These are phyloP conservation scores for Saccharomyces pastorianus DNA, from an alignment of 1,139 yeast species.

Conservation along the genomic window DNA sequence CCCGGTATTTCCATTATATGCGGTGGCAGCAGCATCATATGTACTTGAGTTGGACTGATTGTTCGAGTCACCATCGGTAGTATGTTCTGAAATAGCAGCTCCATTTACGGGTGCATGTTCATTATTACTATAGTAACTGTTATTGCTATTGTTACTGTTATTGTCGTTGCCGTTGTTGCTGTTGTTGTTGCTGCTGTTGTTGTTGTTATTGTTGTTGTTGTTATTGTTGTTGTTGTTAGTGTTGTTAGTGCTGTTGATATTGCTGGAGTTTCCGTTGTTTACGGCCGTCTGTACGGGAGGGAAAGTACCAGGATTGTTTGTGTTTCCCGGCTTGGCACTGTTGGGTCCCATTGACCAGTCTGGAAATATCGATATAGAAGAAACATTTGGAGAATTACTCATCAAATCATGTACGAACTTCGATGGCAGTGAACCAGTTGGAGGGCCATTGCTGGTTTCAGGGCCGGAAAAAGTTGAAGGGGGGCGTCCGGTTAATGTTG, in stretches of 20 bases:
- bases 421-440: slow-evolving; percentile 26
- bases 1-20: slow-evolving; percentile 25
- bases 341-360: slow-evolving; percentile 26
- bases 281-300: background rate
- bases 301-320: background rate
- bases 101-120: slow-evolving; percentile 3
- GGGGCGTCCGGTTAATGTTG: background rate
- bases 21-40: background rate
- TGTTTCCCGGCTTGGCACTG: slow-evolving; percentile 2
- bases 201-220: slow-evolving; percentile 1
- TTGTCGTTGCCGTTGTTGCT: background rate
- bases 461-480: background rate
- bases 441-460: slow-evolving; percentile 4
- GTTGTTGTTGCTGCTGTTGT: background rate
- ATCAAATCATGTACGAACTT: slow-evolving; percentile 29
- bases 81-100: background rate
- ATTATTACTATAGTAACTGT: slow-evolving; percentile 2
- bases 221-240: background rate
- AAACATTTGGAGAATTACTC: slow-evolving; percentile 27
- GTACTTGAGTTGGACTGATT: slow-evolving; percentile 6
- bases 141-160: background rate
- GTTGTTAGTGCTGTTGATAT: background rate
- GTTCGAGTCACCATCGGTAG: background rate
- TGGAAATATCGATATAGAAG: slow-evolving; percentile 28
- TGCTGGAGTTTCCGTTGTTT: background rate